Evolutionary conservation across 73 alveolate species (phyloP).

Genomic region (Halteria grandinella): DNA sequence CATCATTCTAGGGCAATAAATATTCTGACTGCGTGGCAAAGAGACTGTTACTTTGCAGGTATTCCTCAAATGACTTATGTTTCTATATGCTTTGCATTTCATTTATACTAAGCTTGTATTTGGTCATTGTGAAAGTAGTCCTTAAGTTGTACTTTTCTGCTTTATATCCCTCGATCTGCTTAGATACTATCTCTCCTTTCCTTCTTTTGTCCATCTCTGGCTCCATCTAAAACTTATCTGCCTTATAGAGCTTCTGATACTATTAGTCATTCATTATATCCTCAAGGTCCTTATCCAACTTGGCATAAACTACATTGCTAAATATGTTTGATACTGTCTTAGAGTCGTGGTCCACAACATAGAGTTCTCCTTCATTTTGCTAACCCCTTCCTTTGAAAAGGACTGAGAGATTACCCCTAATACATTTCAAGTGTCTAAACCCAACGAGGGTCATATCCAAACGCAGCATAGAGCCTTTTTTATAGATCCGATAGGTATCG

Average conservation of each 20-base stretch:
- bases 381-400: constrained; percentile 53
- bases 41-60: not conserved
- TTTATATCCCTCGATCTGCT: constrained; percentile 19
- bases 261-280: constrained; percentile 10
- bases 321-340: constrained; percentile 45
- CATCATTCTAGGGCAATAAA: no score
- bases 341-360: constrained; percentile 47
- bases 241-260: constrained; percentile 9
- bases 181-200: constrained; percentile 33
- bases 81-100: not conserved
- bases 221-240: constrained; percentile 29
- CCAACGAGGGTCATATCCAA: constrained; percentile 62
- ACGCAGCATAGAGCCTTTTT: constrained; percentile 52
- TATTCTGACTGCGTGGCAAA: not conserved
- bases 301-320: constrained; percentile 41
- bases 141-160: constrained; percentile 42
- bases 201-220: constrained; percentile 34
- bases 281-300: constrained; percentile 41
- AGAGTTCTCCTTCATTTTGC: constrained; percentile 63
- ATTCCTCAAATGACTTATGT: constrained; percentile 30
- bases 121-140: constrained; percentile 43
- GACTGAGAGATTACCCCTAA: constrained; percentile 50
- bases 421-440: constrained; percentile 26
- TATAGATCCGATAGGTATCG: constrained; percentile 63
- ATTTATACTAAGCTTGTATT: constrained; percentile 20